Percentiles rank a stretch among this genome's conserved stretches.
These are phyloP conservation scores for Clitopilus passeckerianus DNA, from an alignment of 768 basidiomycete species.

Conservation along the genomic window DNA sequence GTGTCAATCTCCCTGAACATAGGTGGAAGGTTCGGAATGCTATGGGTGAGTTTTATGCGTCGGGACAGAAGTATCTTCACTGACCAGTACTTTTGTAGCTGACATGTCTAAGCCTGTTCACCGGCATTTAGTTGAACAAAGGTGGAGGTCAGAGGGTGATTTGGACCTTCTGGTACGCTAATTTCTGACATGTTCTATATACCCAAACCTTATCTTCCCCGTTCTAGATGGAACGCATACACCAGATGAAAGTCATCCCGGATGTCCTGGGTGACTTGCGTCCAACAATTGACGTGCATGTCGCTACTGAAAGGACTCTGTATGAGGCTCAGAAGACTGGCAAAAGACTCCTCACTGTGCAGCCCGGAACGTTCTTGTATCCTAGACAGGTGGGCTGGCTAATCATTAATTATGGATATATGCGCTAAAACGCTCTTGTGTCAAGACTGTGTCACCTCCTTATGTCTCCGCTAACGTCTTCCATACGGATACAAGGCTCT, in stretches of 20 bases:
- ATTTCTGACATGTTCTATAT: not conserved
- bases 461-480: conserved; percentile 70
- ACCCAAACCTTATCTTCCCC: not conserved
- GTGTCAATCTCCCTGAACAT: conserved; percentile 79
- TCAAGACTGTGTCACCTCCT: conserved; percentile 62
- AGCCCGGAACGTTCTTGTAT: conserved; percentile 65
- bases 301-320: conserved; percentile 38
- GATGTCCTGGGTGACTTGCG: conserved; percentile 73
- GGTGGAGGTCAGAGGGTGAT: conserved; percentile 81
- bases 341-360: conserved; percentile 41
- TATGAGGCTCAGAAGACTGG: conserved; percentile 24
- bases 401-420: not conserved
- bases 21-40: conserved; percentile 77
- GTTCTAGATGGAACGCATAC: conserved; percentile 82
- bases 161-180: conserved; percentile 71
- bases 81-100: conserved; percentile 28
- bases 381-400: conserved; percentile 58
- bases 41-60: conserved; percentile 53
- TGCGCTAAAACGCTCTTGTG: not conserved
- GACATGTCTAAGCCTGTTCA: conserved; percentile 68
- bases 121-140: conserved; percentile 76
- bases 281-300: conserved; percentile 70
- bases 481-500: conserved; percentile 74
- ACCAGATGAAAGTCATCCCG: conserved; percentile 89
- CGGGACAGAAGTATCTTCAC: not conserved